A percentile compares a stretch with the other conserved stretches of the same genome.
These are phyloP conservation scores for Kurtzmaniella cleridarum DNA, from an alignment of 805 yeast genomes.

Conservation along the genomic window DNA sequence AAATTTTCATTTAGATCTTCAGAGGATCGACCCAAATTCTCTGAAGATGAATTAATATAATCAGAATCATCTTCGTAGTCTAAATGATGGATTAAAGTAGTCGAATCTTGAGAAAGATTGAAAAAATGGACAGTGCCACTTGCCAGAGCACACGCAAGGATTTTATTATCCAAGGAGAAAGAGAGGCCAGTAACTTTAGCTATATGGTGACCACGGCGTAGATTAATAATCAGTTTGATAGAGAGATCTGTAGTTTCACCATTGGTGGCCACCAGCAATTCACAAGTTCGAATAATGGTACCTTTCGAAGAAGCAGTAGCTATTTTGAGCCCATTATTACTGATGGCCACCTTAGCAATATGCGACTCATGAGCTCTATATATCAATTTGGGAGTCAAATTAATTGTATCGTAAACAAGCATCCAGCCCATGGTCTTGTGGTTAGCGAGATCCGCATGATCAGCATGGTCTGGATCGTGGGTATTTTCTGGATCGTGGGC, in stretches of 20 bases:
- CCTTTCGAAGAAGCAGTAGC: conserved; percentile 42
- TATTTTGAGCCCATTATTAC: conserved; percentile 21
- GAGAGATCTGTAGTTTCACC: conserved; percentile 8
- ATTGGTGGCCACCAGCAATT: conserved; percentile 12
- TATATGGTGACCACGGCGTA: conserved; percentile 37
- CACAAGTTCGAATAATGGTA: conserved; percentile 35
- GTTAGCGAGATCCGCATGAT: too few species aligned
- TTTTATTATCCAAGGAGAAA: conserved; percentile 27
- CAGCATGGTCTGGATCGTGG: too few species aligned
- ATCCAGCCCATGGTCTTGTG: too few species aligned
- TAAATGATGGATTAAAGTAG: neutral
- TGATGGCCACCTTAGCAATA: conserved; percentile 26
- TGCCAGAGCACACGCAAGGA: conserved; percentile 37
- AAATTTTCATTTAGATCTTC: conserved; percentile 40
- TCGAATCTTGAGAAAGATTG: conserved; percentile 9
- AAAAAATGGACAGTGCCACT: conserved; percentile 39
- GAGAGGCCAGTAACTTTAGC: conserved; percentile 29
- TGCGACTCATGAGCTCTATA: conserved; percentile 37
- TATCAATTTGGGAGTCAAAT: conserved; percentile 24
- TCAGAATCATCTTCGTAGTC: conserved; percentile 6
- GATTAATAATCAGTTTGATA: conserved; percentile 25
- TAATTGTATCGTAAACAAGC: conserved; percentile 34
- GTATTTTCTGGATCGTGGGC: too few species aligned
- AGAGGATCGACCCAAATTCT: conserved; percentile 17
- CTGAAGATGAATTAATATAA: conserved; percentile 2